Evolutionary conservation across 2,329 filamentous ascomycete species (phyloP).

Genomic region (Fusarium sp.): DNA sequence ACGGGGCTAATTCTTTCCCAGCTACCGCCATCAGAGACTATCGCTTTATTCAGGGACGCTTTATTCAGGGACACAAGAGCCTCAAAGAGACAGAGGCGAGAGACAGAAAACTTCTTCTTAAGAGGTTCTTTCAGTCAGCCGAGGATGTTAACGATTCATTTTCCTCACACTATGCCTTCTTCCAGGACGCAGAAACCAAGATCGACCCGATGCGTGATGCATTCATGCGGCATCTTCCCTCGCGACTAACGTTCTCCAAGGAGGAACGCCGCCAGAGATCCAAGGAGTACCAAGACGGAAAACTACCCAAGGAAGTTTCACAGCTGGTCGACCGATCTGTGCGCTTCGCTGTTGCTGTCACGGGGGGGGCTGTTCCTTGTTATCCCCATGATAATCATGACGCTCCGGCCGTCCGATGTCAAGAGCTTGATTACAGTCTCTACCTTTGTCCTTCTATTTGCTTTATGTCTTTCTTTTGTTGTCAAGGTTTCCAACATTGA

Average conservation of each 20-base stretch:
- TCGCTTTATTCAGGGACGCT: neutral
- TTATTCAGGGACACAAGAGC: neutral
- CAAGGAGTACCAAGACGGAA: neutral
- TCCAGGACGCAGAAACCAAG: neutral
- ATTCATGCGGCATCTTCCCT: neutral
- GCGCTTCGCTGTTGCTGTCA: neutral
- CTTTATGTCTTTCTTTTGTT: neutral
- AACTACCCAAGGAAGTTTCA: neutral
- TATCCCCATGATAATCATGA: neutral
- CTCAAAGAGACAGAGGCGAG: neutral
- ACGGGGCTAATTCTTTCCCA: neutral
- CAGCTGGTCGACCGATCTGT: neutral
- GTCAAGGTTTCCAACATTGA: neutral
- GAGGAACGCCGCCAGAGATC: neutral
- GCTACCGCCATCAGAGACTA: neutral
- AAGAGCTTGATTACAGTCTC: neutral
- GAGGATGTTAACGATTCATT: neutral
- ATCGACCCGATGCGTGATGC: neutral
- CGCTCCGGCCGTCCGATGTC: neutral
- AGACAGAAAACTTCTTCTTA: neutral
- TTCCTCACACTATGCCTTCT: neutral
- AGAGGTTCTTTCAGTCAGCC: neutral
- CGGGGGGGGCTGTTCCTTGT: neutral
- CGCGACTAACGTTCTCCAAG: neutral
- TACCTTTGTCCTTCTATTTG: rapidly evolving